Evolutionary conservation across 73 alveolate genomes (phyloP), one percentile per base, ranked within the genome.

Genomic region (Paramecium bursaria): DNA sequence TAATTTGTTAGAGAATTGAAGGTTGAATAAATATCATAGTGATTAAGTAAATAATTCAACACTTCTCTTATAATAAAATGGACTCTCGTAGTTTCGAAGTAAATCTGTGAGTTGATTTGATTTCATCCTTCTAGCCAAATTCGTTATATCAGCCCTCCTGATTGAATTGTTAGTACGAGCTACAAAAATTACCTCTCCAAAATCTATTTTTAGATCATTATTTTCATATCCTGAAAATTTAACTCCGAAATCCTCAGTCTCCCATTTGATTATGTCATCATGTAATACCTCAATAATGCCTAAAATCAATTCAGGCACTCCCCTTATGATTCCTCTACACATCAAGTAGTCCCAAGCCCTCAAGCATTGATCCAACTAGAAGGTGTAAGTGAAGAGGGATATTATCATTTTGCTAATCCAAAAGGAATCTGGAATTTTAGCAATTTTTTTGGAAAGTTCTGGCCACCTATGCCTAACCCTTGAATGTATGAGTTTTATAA

Each of bases 1-100:
- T 25, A 30, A 46, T 90, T 74, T 60, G 92, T 88, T 27, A 90
- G 87, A 75, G 42, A 90, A 11, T 27, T 90, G 44, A 48, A 55
- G 22, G 93, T 88, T 9, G 76, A 30, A 57, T 57, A 57, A 57
- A 30, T 57, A 48, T 30, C 27, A 29, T 30, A 57, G 27, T 6
- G 76, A 30, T 50, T 57, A 30, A 48, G 33, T 57, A 29, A 30
- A 57, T 30, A 67, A 35, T 67, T 67, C 1, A 19, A 35, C 82
- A 35, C 33, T 42, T 22, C 44, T 67, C 9, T 11, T 67, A 14
- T 67, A 67, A 19, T 42, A 21, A 39, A 30, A 3, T 13, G 6
- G 6, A 42, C 44, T 42, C 14, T 67, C 55, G 22, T 11, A 67
- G 21, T 67, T 42, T 10, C 46, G 44, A 0, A 67, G 44, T 14